A percentile compares a stretch with the other conserved stretches of the same genome.
Conservation (phyloP, 345 rosid species). For the Kandelia obovata region DNA sequence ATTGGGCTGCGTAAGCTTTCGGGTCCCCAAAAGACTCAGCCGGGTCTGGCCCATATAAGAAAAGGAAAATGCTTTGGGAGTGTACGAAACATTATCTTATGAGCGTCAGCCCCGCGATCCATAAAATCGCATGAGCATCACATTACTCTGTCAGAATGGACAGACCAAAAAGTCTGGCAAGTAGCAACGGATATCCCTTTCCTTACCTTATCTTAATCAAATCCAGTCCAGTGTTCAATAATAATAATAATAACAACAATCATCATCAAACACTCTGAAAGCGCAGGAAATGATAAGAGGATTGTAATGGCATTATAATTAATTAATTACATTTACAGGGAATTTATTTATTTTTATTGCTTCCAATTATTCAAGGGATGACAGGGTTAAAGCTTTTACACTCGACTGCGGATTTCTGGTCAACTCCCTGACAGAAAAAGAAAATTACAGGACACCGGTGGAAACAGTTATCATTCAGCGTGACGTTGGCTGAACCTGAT, state of each 20-base stretch:
- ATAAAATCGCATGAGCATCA: slow-evolving; percentile 7
- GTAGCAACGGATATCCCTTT: background rate
- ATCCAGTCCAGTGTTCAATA: background rate
- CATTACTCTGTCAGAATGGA: slow-evolving; percentile 4
- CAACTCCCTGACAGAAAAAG: slow-evolving; percentile 72
- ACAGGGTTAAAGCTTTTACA: slow-evolving; percentile 53
- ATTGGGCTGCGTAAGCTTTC: too few relatives aligned
- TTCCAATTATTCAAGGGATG: slow-evolving; percentile 33
- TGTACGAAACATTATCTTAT: background rate
- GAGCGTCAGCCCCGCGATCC: slow-evolving; percentile 17
- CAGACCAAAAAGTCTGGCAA: background rate
- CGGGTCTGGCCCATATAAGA: background rate
- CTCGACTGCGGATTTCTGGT: slow-evolving; percentile 60
- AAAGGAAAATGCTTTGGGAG: background rate
- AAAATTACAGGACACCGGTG: slow-evolving; percentile 60
- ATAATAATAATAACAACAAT: too few relatives aligned
- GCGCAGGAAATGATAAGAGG: too few relatives aligned
- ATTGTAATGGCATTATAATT: too few relatives aligned
- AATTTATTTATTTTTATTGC: too few relatives aligned
- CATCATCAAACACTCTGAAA: too few relatives aligned
- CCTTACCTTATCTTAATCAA: background rate
- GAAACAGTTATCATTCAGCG: slow-evolving; percentile 66
- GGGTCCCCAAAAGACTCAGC: background rate
- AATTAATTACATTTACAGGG: too few relatives aligned
- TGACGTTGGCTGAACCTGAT: slow-evolving; percentile 56